Evolutionary conservation across 139 green algal genomes (phyloP).

Genomic region (Cymbomonas tetramitiformis): DNA sequence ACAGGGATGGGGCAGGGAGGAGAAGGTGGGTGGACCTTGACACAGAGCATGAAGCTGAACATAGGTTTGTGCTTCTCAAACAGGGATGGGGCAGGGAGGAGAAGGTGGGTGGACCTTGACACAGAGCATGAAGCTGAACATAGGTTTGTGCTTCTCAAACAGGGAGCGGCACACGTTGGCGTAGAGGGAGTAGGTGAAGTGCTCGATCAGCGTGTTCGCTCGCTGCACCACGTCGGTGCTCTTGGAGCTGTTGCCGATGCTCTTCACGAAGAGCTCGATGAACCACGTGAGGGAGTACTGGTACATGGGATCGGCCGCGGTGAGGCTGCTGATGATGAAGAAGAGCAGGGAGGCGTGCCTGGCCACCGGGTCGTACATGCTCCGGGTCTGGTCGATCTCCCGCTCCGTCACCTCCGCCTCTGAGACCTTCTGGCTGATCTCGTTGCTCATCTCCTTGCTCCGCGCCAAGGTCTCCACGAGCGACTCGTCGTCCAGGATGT

Average conservation of each 20-base stretch:
- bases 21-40: no score
- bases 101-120: no score
- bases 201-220: conserved; percentile 44
- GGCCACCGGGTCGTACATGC: conserved; percentile 55
- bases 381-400: conserved; percentile 50
- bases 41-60: conserved; percentile 50
- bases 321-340: conserved; percentile 62
- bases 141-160: conserved; percentile 66
- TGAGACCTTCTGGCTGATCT: conserved; percentile 45
- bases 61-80: conserved; percentile 70
- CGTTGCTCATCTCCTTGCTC: conserved; percentile 58
- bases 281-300: conserved; percentile 54
- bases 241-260: conserved; percentile 33
- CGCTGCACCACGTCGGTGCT: conserved; percentile 40
- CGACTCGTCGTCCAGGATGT: conserved; percentile 64
- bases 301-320: conserved; percentile 62
- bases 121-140: conserved; percentile 53
- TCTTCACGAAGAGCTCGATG: conserved; percentile 38
- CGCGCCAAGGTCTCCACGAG: conserved; percentile 58
- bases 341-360: conserved; percentile 48
- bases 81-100: no score
- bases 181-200: conserved; percentile 66
- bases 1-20: no score
- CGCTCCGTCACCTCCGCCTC: conserved; percentile 54
- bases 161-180: conserved; percentile 60